Percentiles rank a stretch among this genome's conserved stretches.
These are phyloP conservation scores for Poa pratensis DNA, from an alignment of 176 grass and related monocot genomes.

Conservation along the genomic window DNA sequence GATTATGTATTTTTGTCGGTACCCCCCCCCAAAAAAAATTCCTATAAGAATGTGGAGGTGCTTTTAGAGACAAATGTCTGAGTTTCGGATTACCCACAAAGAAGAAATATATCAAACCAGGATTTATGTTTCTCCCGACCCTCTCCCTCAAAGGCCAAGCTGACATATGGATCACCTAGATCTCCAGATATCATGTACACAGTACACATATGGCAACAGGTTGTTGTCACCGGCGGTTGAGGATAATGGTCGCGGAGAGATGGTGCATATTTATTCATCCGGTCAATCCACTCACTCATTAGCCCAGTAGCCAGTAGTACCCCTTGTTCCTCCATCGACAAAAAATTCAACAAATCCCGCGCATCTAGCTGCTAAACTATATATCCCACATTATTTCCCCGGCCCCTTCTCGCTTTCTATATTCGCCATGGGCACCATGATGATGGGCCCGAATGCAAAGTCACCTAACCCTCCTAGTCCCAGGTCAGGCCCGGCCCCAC, in stretches of 20 bases:
- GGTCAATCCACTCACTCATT: background rate
- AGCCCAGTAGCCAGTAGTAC: background rate
- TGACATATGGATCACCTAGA: no score
- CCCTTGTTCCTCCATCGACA: constrained; percentile 16
- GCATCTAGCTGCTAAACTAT: background rate
- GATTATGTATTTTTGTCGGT: no score
- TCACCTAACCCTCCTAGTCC: constrained; percentile 28
- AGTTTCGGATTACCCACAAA: no score
- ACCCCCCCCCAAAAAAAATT: no score
- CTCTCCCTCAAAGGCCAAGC: no score
- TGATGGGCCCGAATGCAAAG: constrained; percentile 25
- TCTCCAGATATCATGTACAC: no score
- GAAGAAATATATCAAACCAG: no score
- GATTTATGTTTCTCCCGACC: no score
- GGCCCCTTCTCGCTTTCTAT: background rate
- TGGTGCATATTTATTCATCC: background rate
- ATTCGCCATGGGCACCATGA: constrained; percentile 14
- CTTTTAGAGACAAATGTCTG: no score
- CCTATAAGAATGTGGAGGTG: no score
- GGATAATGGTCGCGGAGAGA: background rate
- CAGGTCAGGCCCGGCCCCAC: background rate
- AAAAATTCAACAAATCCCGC: background rate
- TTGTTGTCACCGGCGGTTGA: background rate
- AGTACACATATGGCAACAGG: no score
- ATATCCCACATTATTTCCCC: no score